Conservation (phyloP, 495 filamentous ascomycete genomes). For the Margaritispora aquatica region DNA sequence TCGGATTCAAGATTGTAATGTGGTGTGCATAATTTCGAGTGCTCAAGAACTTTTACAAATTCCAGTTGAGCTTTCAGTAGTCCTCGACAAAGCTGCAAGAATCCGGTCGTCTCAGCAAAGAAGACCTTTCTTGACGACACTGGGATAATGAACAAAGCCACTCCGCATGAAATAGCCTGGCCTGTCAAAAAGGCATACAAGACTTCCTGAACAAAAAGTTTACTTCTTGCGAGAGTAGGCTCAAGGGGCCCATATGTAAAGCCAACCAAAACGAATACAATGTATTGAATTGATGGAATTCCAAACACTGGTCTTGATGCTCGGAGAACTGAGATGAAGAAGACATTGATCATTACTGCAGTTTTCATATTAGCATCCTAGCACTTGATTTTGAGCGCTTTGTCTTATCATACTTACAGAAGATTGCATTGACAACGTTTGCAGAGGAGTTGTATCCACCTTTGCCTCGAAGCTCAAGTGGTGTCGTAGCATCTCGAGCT, state of each 20-base stretch:
- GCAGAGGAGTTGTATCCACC: conserved; percentile 68
- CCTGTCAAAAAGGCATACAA: conserved; percentile 58
- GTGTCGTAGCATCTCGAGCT: conserved; percentile 55
- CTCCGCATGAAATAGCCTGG: conserved; percentile 54
- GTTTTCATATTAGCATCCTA: background rate
- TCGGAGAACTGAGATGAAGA: conserved; percentile 57
- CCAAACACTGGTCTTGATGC: conserved; percentile 66
- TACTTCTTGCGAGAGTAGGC: conserved; percentile 41
- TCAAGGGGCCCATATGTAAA: conserved; percentile 55
- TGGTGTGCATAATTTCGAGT: background rate
- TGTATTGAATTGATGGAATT: conserved; percentile 66
- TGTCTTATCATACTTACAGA: conserved; percentile 30
- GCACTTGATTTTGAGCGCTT: background rate
- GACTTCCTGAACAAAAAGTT: conserved; percentile 45
- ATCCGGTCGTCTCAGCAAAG: conserved; percentile 49
- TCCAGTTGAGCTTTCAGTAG: conserved; percentile 41
- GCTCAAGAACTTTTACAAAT: conserved; percentile 6
- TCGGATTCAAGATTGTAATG: background rate
- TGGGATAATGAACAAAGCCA: conserved; percentile 63
- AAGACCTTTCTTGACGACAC: conserved; percentile 46
- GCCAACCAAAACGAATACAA: conserved; percentile 59
- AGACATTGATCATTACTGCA: conserved; percentile 63
- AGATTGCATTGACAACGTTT: conserved; percentile 64
- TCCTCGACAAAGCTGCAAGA: conserved; percentile 48
- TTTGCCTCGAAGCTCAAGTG: conserved; percentile 13